Evolutionary conservation across 495 filamentous ascomycete genomes (phyloP), one percentile per base, ranked within the genome.

Genomic region (Lasiosphaeria hispida): DNA sequence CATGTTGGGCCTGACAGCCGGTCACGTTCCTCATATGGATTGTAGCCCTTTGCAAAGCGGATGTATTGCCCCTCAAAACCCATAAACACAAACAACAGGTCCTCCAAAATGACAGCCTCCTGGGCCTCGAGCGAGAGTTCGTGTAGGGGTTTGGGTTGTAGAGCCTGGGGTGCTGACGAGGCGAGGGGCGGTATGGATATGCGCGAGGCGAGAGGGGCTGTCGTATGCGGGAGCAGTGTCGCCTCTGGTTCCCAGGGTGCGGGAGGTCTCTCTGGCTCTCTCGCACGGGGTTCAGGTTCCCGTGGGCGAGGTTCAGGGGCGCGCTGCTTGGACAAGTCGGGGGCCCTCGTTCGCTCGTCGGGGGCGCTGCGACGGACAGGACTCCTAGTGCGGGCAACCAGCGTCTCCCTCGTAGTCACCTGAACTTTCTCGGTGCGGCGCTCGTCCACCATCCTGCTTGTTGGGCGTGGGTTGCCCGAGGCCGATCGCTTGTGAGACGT

Each of bases 11-110:
- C 94, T 1, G 83, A 78, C 50, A 97, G 75, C 14, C 92, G 85
- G 69, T 94, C 90, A 58, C 91, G 92, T 70, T 98, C 94, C 10
- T 85, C 80, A 6, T 80, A 71, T 0, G 94, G 91, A 58, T 96
- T 87, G 71, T 96, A 97, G 2, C 83, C 81, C 54, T 85, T 84
- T 38, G 80, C 79, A 63, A 91, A 97, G 57, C 92, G 90, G 62
- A 97, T 89, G 70, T 97, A 97, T 70, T 96, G 91, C 30, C 94
- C 94, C 73, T 98, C 94, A 59, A 90, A 95, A n/a, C 94, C 94
- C 93, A 97, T 97, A 62, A 97, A 93, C 3, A 95, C 91, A 69
- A 91, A 97, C 36, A 97, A 70, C 17, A 98, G 73, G 64, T 98
- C 94, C 61, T 96, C 92, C 49, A 97, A 74, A 10, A 97, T 87